These are phyloP conservation scores for Fragaria ananassa DNA, from an alignment of 306 rosid genomes.

Conservation along the genomic window DNA sequence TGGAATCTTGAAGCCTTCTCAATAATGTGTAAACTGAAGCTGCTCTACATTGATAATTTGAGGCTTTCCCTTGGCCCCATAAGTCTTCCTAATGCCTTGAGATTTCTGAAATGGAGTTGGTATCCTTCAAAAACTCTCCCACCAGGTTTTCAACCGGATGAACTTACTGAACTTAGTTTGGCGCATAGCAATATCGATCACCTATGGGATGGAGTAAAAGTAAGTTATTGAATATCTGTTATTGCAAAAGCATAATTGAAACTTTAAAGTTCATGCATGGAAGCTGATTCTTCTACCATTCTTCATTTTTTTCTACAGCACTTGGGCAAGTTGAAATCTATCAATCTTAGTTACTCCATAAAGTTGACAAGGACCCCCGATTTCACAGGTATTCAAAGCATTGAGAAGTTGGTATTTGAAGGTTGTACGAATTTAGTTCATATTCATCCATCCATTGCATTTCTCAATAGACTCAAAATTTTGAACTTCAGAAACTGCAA, in stretches of 20 bases:
- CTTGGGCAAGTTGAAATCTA: slow-evolving; percentile 13
- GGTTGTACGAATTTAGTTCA: slow-evolving; percentile 18
- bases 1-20: neutral
- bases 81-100: neutral
- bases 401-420: slow-evolving; percentile 15
- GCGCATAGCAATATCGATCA: neutral
- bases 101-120: slow-evolving; percentile 7
- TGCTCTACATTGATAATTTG: neutral
- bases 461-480: slow-evolving; percentile 5
- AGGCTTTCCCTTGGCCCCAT: neutral
- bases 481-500: slow-evolving; percentile 7
- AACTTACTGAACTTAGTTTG: neutral
- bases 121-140: slow-evolving; percentile 18
- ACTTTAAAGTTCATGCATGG: neutral
- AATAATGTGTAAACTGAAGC: neutral
- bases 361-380: slow-evolving; percentile 20
- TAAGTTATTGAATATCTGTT: neutral
- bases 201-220: neutral
- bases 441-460: slow-evolving; percentile 22
- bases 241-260: neutral
- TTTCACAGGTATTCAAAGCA: slow-evolving; percentile 14
- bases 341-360: slow-evolving; percentile 20
- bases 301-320: neutral
- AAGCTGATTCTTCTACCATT: neutral
- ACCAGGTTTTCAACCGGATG: neutral